Conservation (phyloP, 2,329 filamentous ascomycete species). For the Volutella citrinella region DNA sequence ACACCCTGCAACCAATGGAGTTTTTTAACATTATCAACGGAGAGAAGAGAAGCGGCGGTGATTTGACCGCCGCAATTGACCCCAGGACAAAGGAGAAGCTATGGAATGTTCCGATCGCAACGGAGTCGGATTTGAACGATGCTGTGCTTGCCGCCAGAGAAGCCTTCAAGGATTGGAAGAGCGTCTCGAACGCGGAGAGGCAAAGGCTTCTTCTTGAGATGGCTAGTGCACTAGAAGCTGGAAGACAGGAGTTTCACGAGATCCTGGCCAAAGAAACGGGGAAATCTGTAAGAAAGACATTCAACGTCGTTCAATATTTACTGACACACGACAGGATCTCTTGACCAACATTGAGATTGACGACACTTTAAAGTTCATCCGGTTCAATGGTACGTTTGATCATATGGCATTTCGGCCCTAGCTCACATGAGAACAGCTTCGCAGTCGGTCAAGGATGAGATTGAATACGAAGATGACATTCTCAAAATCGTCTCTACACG, state of each 20-base stretch:
- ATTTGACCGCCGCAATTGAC: not conserved
- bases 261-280: constrained; percentile 1
- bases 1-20: no score
- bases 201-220: not conserved
- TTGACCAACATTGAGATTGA: constrained; percentile 1
- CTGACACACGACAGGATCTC: no score
- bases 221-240: not conserved
- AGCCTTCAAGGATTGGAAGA: constrained; percentile 1
- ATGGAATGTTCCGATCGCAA: not conserved
- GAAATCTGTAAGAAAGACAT: not conserved
- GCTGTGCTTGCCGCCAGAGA: not conserved
- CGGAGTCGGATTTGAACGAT: not conserved
- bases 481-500: constrained; percentile 3
- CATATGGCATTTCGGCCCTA: no score
- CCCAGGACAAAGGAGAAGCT: not conserved
- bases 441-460: not conserved
- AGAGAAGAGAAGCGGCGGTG: not conserved
- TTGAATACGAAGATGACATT: not conserved
- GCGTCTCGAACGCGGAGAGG: not conserved
- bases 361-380: not conserved
- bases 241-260: not conserved
- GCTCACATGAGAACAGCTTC: not conserved
- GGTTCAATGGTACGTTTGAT: constrained; percentile 1
- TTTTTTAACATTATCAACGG: constrained; percentile 1
- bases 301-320: no score